These are phyloP conservation scores for Inosperma sp. DNA, from an alignment of 768 basidiomycete genomes.

Conservation along the genomic window DNA sequence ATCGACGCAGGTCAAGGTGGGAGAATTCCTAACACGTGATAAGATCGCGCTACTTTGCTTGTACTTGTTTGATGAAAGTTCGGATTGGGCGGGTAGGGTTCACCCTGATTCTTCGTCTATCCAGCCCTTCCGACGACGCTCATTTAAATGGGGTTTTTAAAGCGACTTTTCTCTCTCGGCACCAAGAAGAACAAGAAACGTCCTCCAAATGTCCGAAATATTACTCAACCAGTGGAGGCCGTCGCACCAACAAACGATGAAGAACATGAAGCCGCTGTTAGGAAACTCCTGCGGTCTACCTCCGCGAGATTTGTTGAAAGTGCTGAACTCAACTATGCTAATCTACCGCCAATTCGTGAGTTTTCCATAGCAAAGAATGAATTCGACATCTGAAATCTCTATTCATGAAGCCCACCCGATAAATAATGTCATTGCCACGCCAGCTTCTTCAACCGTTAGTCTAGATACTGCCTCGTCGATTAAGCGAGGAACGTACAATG, in stretches of 20 bases:
- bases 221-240: constrained; percentile 22
- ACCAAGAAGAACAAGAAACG: constrained; percentile 52
- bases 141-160: constrained; percentile 60
- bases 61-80: constrained; percentile 43
- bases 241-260: constrained; percentile 37
- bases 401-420: constrained; percentile 60
- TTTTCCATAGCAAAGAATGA: constrained; percentile 4
- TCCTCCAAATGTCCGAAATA: constrained; percentile 26
- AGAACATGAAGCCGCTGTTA: constrained; percentile 44
- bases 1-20: background rate
- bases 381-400: constrained; percentile 11
- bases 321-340: constrained; percentile 49
- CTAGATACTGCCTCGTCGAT: constrained; percentile 47
- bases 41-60: constrained; percentile 30
- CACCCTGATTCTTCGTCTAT: constrained; percentile 16
- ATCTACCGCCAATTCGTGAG: constrained; percentile 70
- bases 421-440: constrained; percentile 47
- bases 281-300: constrained; percentile 64
- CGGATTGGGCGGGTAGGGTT: constrained; percentile 16
- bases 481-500: constrained; percentile 61
- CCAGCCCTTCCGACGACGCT: constrained; percentile 25
- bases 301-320: constrained; percentile 59
- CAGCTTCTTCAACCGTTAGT: constrained; percentile 49
- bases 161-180: constrained; percentile 64
- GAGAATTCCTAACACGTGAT: constrained; percentile 27